phyloP scores from a whole-genome alignment of 2,329 filamentous ascomycete species.

The Aspergillus felis region DNA sequence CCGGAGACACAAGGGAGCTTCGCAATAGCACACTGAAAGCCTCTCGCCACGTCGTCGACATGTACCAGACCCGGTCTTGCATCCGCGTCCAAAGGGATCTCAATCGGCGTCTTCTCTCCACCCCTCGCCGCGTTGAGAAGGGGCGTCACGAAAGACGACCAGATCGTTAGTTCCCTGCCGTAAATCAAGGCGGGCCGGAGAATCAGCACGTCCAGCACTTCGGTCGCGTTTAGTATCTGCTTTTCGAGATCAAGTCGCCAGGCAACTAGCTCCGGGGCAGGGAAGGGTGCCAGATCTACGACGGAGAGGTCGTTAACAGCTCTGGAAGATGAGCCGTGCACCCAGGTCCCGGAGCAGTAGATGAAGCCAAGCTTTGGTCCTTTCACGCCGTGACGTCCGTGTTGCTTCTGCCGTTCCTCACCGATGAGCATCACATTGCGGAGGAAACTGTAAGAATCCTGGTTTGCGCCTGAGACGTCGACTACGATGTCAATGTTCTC shows the following conservation, averaged over 20 bases:
- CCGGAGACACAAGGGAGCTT: conserved; percentile 21
- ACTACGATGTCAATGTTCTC: conserved; percentile 34
- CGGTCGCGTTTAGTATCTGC: not conserved
- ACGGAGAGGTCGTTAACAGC: conserved; percentile 23
- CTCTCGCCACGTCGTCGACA: conserved; percentile 37
- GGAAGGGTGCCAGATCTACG: not conserved
- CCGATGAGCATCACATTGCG: conserved; percentile 12
- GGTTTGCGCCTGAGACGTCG: conserved; percentile 25
- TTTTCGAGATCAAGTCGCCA: not conserved
- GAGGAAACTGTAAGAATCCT: conserved; percentile 21
- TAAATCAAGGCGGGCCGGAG: conserved; percentile 23
- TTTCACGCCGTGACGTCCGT: conserved; percentile 9
- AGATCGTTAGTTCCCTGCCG: conserved; percentile 31
- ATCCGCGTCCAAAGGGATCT: not conserved
- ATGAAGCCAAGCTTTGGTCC: conserved; percentile 37
- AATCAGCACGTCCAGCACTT: conserved; percentile 3
- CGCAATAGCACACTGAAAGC: conserved; percentile 30
- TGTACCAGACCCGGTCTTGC: not conserved
- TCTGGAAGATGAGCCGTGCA: conserved; percentile 29
- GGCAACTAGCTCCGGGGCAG: not conserved
- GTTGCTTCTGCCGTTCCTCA: not conserved
- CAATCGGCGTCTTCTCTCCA: not conserved
- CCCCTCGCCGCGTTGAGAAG: conserved; percentile 11
- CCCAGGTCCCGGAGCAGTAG: conserved; percentile 37
- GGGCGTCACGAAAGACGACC: conserved; percentile 12